A percentile compares a stretch with the other conserved stretches of the same genome.
phyloP scores from a whole-genome alignment of 495 filamentous ascomycete species.

The Aspergillus cristatus region DNA sequence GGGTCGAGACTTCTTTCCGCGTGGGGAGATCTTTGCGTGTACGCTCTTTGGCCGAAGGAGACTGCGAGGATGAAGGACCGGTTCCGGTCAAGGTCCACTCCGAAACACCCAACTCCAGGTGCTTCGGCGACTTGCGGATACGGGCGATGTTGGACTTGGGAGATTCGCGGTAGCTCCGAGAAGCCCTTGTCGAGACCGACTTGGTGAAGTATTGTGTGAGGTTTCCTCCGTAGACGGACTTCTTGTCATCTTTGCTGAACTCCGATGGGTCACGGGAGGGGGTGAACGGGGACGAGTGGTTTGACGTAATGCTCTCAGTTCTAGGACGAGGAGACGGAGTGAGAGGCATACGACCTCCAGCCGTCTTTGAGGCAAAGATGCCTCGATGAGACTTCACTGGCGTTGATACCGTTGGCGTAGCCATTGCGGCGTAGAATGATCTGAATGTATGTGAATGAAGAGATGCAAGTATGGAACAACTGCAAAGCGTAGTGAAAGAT shows the following conservation, averaged over 20 bases:
- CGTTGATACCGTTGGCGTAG: slow-evolving; percentile 78
- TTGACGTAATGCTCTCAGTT: slow-evolving; percentile 36
- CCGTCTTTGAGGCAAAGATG: slow-evolving; percentile 85
- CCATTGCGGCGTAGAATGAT: slow-evolving; percentile 52
- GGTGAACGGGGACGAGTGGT: slow-evolving; percentile 65
- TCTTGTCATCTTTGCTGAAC: slow-evolving; percentile 13
- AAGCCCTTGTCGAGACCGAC: slow-evolving; percentile 19
- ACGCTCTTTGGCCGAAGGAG: slow-evolving; percentile 55
- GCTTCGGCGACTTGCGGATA: slow-evolving; percentile 54
- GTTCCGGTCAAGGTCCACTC: slow-evolving; percentile 89
- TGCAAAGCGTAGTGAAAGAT: slow-evolving; percentile 4
- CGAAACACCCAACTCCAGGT: slow-evolving; percentile 86
- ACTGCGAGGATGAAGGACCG: slow-evolving; percentile 54
- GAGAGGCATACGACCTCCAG: slow-evolving; percentile 87
- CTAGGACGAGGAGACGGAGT: slow-evolving; percentile 77
- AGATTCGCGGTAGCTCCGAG: slow-evolving; percentile 52
- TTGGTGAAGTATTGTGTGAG: slow-evolving; percentile 66
- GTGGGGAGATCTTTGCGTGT: slow-evolving; percentile 46
- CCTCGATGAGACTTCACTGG: slow-evolving; percentile 89
- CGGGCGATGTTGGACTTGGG: slow-evolving; percentile 94
- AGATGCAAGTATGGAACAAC: slow-evolving; percentile 2
- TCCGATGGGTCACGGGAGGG: slow-evolving; percentile 53
- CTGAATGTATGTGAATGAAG: slow-evolving; percentile 15
- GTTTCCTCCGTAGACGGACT: slow-evolving; percentile 67
- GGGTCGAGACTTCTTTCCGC: slow-evolving; percentile 51